Evolutionary conservation across 352 stramenopile species (phyloP).

Genomic region (Globisporangium nagaii): DNA sequence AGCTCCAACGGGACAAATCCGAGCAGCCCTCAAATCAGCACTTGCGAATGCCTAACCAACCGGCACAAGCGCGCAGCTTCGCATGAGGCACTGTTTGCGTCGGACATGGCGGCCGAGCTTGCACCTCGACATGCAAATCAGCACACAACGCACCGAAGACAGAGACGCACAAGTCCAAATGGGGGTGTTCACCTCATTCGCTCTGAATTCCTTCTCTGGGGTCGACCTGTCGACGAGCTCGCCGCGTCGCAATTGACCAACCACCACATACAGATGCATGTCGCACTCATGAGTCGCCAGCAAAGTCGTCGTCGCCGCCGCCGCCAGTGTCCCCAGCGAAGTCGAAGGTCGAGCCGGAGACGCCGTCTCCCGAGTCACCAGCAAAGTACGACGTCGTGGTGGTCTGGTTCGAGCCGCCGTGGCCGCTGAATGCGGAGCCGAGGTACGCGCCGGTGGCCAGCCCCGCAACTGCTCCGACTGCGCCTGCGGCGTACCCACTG

Average conservation of each 20-base stretch:
- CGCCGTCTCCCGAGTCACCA: constrained; percentile 23
- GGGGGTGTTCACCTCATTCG: too few relatives aligned
- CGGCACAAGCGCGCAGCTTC: too few relatives aligned
- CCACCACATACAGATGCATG: background rate
- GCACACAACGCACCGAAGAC: too few relatives aligned
- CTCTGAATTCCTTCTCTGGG: too few relatives aligned
- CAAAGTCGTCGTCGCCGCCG: constrained; percentile 36
- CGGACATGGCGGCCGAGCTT: too few relatives aligned
- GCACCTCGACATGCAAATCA: too few relatives aligned
- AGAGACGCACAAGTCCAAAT: too few relatives aligned
- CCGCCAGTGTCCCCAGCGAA: constrained; percentile 56
- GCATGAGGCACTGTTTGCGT: too few relatives aligned
- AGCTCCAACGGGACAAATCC: too few relatives aligned
- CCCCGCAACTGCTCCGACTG: constrained; percentile 39
- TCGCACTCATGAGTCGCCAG: constrained; percentile 39
- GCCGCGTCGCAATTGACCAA: background rate
- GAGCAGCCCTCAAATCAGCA: too few relatives aligned
- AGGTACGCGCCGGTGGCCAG: constrained; percentile 43
- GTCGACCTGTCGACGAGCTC: too few relatives aligned
- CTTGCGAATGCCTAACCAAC: too few relatives aligned
- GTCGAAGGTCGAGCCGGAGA: constrained; percentile 30
- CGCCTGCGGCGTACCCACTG: constrained; percentile 27
- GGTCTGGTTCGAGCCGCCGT: constrained; percentile 9
- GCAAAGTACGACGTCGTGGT: constrained; percentile 31
- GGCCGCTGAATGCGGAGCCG: constrained; percentile 34